phyloP scores from a whole-genome alignment of 345 rosid genomes.

The Camelina laxa region DNA sequence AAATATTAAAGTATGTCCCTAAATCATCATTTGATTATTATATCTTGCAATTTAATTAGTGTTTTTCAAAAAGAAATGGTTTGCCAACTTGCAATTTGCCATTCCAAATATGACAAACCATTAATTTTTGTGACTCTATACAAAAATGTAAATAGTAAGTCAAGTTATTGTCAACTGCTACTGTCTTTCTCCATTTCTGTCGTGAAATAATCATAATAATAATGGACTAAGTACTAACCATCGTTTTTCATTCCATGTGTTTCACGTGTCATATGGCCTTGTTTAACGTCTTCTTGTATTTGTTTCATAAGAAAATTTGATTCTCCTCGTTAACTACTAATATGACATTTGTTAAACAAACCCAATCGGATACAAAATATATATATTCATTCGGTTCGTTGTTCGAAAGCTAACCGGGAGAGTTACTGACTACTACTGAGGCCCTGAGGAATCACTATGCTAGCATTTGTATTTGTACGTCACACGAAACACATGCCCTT shows the following conservation, averaged over 20 bases:
- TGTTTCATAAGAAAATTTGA: background rate
- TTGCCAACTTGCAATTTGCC: slow-evolving; percentile 6
- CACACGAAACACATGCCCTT: background rate
- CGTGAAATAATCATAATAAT: background rate
- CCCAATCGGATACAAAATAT: background rate
- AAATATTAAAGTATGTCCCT: background rate
- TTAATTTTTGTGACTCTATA: background rate
- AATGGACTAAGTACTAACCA: background rate
- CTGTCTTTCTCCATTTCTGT: background rate
- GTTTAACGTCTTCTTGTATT: background rate
- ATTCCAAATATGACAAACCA: background rate
- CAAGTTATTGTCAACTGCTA: background rate
- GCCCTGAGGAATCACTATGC: background rate
- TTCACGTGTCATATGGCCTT: slow-evolving; percentile 7
- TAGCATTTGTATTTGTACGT: background rate
- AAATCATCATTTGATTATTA: background rate
- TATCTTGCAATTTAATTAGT: background rate
- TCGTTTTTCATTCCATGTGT: background rate
- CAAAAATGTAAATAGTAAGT: background rate
- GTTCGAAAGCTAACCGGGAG: background rate
- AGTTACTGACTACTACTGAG: no score
- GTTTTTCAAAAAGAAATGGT: background rate
- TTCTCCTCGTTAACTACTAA: slow-evolving; percentile 9
- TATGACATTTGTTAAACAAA: background rate
- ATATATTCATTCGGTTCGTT: background rate